These are phyloP conservation scores for Rhodotorula toruloides DNA, from an alignment of 768 basidiomycete genomes.

Conservation along the genomic window DNA sequence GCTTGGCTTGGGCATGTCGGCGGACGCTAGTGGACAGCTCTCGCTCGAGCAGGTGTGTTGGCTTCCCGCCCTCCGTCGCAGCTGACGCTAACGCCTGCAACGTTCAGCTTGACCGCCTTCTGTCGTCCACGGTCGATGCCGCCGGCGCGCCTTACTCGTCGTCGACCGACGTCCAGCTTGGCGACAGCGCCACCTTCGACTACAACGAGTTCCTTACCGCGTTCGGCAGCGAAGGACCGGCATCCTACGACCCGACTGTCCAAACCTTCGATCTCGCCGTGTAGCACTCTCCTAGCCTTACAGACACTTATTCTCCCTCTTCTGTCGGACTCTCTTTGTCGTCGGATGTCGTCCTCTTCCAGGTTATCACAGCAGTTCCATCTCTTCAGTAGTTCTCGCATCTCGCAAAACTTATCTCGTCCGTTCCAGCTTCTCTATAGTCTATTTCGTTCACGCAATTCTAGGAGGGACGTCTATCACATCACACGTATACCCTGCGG, in stretches of 20 bases:
- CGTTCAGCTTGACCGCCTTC: conserved; percentile 12
- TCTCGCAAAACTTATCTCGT: too few relatives aligned
- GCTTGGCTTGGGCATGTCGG: neutral
- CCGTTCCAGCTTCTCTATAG: neutral
- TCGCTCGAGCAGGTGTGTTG: conserved; percentile 4
- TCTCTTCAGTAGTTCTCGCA: neutral
- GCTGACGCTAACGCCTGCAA: neutral
- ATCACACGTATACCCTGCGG: neutral
- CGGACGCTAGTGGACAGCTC: neutral
- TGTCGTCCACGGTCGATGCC: neutral
- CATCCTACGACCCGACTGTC: conserved; percentile 15
- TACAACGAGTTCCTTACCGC: conserved; percentile 11
- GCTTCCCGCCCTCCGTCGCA: neutral
- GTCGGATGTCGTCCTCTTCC: too few relatives aligned
- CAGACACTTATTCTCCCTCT: neutral
- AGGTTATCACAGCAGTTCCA: too few relatives aligned
- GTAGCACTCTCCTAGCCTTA: neutral
- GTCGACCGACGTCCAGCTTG: neutral
- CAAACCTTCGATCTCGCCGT: neutral
- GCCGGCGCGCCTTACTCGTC: neutral
- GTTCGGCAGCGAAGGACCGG: conserved; percentile 1
- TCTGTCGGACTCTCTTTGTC: neutral
- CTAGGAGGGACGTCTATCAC: too few relatives aligned
- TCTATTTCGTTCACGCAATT: too few relatives aligned
- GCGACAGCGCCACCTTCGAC: conserved; percentile 6